Base-by-base conservation (phyloP, 768 basidiomycete species). In the Lentinula boryana region DNA sequence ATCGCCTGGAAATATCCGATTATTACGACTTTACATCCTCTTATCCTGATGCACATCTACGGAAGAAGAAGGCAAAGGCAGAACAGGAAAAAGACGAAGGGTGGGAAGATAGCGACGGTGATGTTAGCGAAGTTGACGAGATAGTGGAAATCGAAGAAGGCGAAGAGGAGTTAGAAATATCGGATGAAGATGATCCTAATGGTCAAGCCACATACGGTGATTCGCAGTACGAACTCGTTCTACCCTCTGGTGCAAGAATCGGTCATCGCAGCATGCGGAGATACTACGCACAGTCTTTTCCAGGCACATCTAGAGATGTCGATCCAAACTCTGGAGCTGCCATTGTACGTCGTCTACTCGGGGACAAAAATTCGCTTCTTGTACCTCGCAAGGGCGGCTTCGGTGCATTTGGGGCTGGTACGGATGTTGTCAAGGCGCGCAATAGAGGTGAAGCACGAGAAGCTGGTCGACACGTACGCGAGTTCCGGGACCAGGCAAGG, bases 361-460 rank as follows among this genome's bases (percentile, higher is more conserved):
- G 84, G 1, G 93, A 95, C 70, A 93, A 90, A 68, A 88, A 93
- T 67, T 84, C 87, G 0, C 90, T 88, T 0, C 79, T 98, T 44
- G 87, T 99, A 1, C 93, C 96, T 0, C 76, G 85, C 12, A 88
- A 80, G 66, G 95, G 92, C 40, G 95, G 91, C 1, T 93, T 86
- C 63, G 95, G 95, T 27, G 93, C 92, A 2, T 95, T 80, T 68
- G 95, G 95, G 1, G 75, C 75, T 9, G 94, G 93, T 1, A 87
- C 83, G 7, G 84, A 93, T 35, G 89, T 95, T 9, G 83, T 98
- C 63, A 92, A 88, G 71, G 96, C 94, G 21, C 81, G 93, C 56
- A 98, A 98, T 76, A 82, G 81, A n/a, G 97, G 97, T 2, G 96
- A 98, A 75, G 97, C 97, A 13, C 83, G 84, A 64, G 89, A 98